These are phyloP conservation scores for Solanum dulcamara DNA, from an alignment of 257 asterid species.

Conservation along the genomic window DNA sequence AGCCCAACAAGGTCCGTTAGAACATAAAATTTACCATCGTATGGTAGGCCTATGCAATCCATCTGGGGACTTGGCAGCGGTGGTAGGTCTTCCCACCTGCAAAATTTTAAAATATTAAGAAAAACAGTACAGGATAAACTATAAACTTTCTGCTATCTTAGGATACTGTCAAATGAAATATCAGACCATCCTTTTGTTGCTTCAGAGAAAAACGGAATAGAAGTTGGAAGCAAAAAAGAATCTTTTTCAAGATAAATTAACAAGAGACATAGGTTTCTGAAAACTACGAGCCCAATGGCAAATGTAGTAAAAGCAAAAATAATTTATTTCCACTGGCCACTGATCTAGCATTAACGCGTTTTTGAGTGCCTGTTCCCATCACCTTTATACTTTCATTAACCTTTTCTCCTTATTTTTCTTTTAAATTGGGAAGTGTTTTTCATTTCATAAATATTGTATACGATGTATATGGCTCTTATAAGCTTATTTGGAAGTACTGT, in stretches of 20 bases:
- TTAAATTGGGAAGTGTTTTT: neutral
- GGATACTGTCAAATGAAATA: neutral
- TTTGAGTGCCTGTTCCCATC: neutral
- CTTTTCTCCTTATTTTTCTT: neutral
- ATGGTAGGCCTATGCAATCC: neutral
- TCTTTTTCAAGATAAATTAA: neutral
- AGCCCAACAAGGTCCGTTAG: slow-evolving; percentile 1
- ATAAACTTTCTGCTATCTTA: neutral
- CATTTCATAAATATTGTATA: neutral
- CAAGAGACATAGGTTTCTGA: neutral
- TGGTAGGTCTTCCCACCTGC: slow-evolving; percentile 1
- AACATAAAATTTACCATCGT: neutral
- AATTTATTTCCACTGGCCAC: neutral
- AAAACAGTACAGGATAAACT: neutral
- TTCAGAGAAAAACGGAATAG: neutral
- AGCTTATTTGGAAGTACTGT: neutral
- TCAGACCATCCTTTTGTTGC: neutral
- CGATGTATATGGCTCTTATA: neutral
- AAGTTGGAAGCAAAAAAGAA: neutral
- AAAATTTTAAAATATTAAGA: neutral
- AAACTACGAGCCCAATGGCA: neutral
- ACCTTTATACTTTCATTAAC: neutral
- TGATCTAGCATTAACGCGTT: neutral
- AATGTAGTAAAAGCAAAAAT: neutral
- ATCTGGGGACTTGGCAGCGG: neutral